Evolutionary conservation across 2,329 filamentous ascomycete species (phyloP).

Genomic region (Apiospora sp.): DNA sequence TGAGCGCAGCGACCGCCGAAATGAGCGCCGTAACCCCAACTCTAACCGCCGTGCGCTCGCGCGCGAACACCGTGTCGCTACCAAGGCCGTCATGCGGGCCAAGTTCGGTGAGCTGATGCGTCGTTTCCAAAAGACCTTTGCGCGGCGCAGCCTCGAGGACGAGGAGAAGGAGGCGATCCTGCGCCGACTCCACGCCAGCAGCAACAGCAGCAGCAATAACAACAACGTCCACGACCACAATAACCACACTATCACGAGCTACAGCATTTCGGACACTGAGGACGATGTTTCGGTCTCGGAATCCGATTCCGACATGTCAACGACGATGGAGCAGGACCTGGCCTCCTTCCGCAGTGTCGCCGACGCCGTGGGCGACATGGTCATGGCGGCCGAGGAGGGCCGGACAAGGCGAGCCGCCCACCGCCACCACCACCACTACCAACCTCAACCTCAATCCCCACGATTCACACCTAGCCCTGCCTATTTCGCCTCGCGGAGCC

Average conservation of each 20-base stretch:
- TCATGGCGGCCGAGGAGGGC: constrained; percentile 16
- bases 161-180: constrained; percentile 49
- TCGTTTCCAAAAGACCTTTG: constrained; percentile 36
- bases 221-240: neutral
- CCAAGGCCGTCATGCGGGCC: constrained; percentile 29
- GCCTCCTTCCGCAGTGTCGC: constrained; percentile 27
- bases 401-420: neutral
- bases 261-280: neutral
- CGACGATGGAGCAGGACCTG: constrained; percentile 29
- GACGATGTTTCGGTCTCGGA: constrained; percentile 21
- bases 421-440: neutral
- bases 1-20: constrained; percentile 13
- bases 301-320: constrained; percentile 26
- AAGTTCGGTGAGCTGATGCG: constrained; percentile 44
- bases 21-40: neutral
- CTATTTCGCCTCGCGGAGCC: constrained; percentile 19
- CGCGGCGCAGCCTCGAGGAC: constrained; percentile 35
- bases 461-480: neutral
- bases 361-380: constrained; percentile 24
- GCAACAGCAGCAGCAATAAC: neutral
- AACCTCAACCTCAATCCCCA: neutral
- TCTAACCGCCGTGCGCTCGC: constrained; percentile 13
- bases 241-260: neutral
- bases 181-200: constrained; percentile 31
- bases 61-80: constrained; percentile 23